Base-by-base conservation (phyloP, 257 asterid genomes). In the Nicotiana otophora region DNA sequence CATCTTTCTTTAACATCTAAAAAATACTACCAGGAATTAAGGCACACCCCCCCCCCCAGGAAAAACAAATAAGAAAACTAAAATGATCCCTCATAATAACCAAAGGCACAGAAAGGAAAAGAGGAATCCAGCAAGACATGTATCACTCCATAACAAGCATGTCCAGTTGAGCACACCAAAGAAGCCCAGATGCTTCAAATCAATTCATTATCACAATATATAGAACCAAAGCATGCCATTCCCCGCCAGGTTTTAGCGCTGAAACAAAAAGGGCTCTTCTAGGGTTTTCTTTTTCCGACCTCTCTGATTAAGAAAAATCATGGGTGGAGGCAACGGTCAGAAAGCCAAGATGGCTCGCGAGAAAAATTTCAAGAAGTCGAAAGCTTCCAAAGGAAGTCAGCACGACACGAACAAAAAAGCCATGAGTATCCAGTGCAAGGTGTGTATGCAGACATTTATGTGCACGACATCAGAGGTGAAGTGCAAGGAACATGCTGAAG, bases 281-380 rank as follows among this genome's bases (percentile, higher is more conserved):
- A 61, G 66, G 55, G 58, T 79, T 51, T 57, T 28, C 30, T 28
- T 74, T 34, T n/a, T 23, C 58, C 39, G 36, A 12, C 69, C 34
- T 63, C 82, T 58, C 68, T 28, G 26, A 26, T 10, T 6, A 53
- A 46, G 55, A 30, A 62, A 39, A 58, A 36, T 79, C 83, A 92
- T 94, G 98, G 98, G 97, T 26, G 98, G 97, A 51, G 98, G 98
- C 84, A 94, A 94, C 72, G 97, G 84, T 15, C 97, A 92, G 75
- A 94, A 94, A 31, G 75, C 98, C 63, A 94, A 90, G 88, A 92
- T 91, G 97, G 95, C 97, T 84, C 97, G 98, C 53, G 98, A 94
- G 85, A 92, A 83, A 89, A 91, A 92, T 64, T 4, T 85, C 86
- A 97, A 93, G 88, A 91, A 93, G 84, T 7, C 63, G 81, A 92